Conservation (phyloP, 352 stramenopile species). For the Phytopythium montanum region DNA sequence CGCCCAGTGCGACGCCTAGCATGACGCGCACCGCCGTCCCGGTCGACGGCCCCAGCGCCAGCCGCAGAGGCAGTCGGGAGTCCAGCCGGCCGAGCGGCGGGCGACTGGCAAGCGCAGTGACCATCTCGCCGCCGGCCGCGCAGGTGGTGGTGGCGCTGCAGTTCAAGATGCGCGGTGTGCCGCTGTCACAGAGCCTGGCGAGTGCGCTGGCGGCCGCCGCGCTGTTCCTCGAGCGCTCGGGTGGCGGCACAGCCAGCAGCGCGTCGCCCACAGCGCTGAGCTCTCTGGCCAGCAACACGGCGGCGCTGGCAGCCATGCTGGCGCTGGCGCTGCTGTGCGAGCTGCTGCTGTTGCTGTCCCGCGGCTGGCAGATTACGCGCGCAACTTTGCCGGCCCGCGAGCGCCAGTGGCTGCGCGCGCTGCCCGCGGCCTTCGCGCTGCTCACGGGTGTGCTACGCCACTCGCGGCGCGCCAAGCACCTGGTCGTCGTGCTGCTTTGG, state of each 20-base stretch:
- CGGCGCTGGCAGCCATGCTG: conserved; percentile 36
- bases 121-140: conserved; percentile 4
- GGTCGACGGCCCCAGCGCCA: neutral
- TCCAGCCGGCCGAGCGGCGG: neutral
- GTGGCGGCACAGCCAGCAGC: no score
- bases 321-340: conserved; percentile 46
- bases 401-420: conserved; percentile 51
- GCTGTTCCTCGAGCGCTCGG: conserved; percentile 29
- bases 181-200: conserved; percentile 31
- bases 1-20: no score
- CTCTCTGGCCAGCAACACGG: conserved; percentile 28
- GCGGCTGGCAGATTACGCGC: conserved; percentile 72
- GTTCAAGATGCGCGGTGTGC: conserved; percentile 49
- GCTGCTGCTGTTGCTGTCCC: conserved; percentile 51
- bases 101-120: neutral
- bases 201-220: conserved; percentile 21
- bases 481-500: conserved; percentile 49
- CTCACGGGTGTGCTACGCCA: conserved; percentile 39
- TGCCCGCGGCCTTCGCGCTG: conserved; percentile 47
- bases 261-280: conserved; percentile 14
- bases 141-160: conserved; percentile 48
- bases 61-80: neutral
- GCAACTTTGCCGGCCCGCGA: conserved; percentile 35
- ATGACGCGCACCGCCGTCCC: no score
- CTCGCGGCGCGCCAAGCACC: conserved; percentile 30